Conservation (phyloP, 2,329 filamentous ascomycete genomes). For the Leptosphaerulina australis region DNA sequence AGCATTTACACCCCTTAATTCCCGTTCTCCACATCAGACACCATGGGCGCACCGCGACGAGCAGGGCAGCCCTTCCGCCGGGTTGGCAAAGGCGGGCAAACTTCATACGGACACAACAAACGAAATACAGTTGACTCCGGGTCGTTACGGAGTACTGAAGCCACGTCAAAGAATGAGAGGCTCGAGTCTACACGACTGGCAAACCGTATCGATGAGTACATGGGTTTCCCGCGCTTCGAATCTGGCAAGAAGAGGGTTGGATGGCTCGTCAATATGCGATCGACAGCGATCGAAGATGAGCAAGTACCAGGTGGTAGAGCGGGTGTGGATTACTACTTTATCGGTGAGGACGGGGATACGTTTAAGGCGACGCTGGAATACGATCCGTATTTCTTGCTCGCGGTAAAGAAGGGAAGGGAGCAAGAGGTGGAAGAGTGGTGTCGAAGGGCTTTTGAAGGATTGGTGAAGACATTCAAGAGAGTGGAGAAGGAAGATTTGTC, state of each 20-base stretch:
- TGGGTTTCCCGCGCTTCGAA: constrained; percentile 93
- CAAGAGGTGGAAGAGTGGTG: constrained; percentile 96
- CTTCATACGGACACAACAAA: constrained; percentile 59
- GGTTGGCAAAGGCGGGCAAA: constrained; percentile 51
- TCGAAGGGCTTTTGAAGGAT: constrained; percentile 75
- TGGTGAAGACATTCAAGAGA: constrained; percentile 77
- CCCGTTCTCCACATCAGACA: constrained; percentile 26
- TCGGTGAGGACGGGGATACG: constrained; percentile 73
- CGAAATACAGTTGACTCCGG: constrained; percentile 81
- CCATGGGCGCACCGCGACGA: constrained; percentile 53
- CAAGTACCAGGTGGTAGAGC: constrained; percentile 83
- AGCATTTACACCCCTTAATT: constrained; percentile 31
- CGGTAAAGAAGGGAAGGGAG: constrained; percentile 85
- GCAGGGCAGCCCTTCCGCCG: constrained; percentile 51
- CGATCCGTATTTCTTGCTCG: constrained; percentile 94
- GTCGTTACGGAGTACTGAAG: constrained; percentile 75
- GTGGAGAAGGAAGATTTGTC: constrained; percentile 91
- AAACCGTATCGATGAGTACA: constrained; percentile 88
- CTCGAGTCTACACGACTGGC: constrained; percentile 83
- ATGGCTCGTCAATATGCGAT: constrained; percentile 95
- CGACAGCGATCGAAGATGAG: constrained; percentile 83
- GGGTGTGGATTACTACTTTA: constrained; percentile 95
- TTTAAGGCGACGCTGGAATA: constrained; percentile 98
- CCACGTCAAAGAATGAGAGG: constrained; percentile 90
- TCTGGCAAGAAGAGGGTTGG: constrained; percentile 82